A percentile compares a stretch with the other conserved stretches of the same genome.
phyloP scores from a whole-genome alignment of 2,329 filamentous ascomycete genomes.

The Colletotrichum tamarilloi region DNA sequence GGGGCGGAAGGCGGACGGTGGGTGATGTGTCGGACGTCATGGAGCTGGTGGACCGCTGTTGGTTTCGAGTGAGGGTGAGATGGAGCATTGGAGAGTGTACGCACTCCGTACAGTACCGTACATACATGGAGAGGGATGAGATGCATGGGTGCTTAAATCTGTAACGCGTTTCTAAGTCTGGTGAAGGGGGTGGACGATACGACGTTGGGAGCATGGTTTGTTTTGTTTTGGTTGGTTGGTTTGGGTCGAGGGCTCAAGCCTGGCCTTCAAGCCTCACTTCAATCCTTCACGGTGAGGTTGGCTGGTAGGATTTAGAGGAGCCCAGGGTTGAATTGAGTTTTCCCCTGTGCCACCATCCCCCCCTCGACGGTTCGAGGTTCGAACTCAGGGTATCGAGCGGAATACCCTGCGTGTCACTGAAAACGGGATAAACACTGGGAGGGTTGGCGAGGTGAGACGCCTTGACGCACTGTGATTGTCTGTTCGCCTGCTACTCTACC shows the following conservation, averaged over 20 bases:
- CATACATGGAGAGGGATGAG: not conserved
- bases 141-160: not conserved
- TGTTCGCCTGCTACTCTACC: not conserved
- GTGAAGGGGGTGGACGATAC: not conserved
- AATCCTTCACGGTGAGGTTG: not conserved
- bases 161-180: not conserved
- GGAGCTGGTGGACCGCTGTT: not conserved
- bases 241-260: not conserved
- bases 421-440: not conserved
- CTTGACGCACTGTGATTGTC: not conserved
- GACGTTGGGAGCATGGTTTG: not conserved
- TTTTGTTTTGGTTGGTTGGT: not conserved
- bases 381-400: not conserved
- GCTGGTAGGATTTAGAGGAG: not conserved
- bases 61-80: not conserved
- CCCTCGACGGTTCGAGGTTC: not conserved
- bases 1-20: not conserved
- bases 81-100: not conserved
- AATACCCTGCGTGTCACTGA: not conserved
- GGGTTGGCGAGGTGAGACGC: constrained; percentile 8
- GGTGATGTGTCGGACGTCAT: not conserved
- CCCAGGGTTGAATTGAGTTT: constrained; percentile 4
- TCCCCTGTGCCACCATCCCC: not conserved
- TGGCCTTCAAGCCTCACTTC: not conserved
- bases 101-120: too few species aligned